Percentiles rank a stretch among this genome's conserved stretches.
phyloP scores from a whole-genome alignment of 2,329 filamentous ascomycete species.

The Hypoxylon sp. region DNA sequence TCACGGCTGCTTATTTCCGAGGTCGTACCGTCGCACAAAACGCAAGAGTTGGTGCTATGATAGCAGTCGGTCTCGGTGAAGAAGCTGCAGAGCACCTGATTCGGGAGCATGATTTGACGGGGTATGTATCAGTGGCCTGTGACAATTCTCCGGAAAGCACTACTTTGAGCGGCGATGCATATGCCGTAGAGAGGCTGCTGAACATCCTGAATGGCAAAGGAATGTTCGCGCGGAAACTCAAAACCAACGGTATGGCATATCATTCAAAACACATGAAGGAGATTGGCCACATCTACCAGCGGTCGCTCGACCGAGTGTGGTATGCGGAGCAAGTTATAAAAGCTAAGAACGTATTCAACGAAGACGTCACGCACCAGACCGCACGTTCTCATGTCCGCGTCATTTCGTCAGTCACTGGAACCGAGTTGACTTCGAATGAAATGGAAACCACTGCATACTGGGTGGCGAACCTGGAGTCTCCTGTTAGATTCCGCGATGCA shows the following conservation, averaged over 20 bases:
- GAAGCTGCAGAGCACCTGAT: not conserved
- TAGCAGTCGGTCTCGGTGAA: slow-evolving; percentile 26
- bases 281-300: not conserved
- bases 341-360: not conserved
- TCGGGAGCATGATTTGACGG: not conserved
- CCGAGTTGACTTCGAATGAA: not conserved
- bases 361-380: not conserved
- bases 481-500: slow-evolving; percentile 9
- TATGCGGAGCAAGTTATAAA: not conserved
- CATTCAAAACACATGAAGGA: slow-evolving; percentile 11
- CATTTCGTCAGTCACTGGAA: not conserved
- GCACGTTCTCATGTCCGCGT: not conserved
- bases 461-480: slow-evolving; percentile 17
- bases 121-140: slow-evolving; percentile 9
- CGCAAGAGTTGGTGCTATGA: slow-evolving; percentile 28
- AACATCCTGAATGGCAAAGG: not conserved
- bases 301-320: not conserved
- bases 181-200: not conserved
- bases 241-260: slow-evolving; percentile 9
- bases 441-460: slow-evolving; percentile 10
- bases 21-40: slow-evolving; percentile 8
- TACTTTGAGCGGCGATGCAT: not conserved
- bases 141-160: slow-evolving; percentile 9
- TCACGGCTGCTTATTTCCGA: slow-evolving; percentile 33
- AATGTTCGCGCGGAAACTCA: slow-evolving; percentile 5